These are phyloP conservation scores for Neurospora sp. DNA, from an alignment of 495 filamentous ascomycete species.

Conservation along the genomic window DNA sequence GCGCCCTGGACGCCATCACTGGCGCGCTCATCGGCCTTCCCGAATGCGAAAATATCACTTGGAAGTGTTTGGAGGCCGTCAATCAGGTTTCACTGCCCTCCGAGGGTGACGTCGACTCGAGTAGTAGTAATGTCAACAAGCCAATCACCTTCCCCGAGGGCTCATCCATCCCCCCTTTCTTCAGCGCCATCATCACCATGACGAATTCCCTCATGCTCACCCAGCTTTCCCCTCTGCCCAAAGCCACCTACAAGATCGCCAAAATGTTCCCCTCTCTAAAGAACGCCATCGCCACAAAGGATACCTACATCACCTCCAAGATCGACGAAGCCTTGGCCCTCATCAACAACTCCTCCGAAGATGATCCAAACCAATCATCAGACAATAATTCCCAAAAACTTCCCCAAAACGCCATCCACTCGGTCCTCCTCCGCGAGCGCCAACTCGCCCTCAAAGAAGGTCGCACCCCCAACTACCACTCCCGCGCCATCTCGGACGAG, in stretches of 20 bases:
- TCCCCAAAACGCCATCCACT: conserved; percentile 22
- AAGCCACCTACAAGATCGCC: conserved; percentile 8
- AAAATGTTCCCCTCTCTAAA: conserved; percentile 9
- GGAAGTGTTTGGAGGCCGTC: conserved; percentile 5
- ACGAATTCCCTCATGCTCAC: conserved; percentile 9
- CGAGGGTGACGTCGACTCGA: neutral
- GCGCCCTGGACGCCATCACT: conserved; percentile 27
- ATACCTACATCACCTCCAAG: conserved; percentile 13
- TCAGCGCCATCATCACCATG: conserved; percentile 6
- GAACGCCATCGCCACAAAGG: conserved; percentile 10
- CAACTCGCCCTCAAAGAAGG: conserved; percentile 20
- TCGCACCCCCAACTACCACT: conserved; percentile 15
- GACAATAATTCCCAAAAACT: neutral
- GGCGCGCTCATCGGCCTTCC: conserved; percentile 21
- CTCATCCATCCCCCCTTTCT: conserved; percentile 6
- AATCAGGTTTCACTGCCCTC: neutral
- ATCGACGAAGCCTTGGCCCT: conserved; percentile 10
- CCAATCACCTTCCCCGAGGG: conserved; percentile 11
- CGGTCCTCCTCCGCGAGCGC: conserved; percentile 27
- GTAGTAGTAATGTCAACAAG: neutral
- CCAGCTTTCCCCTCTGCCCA: conserved; percentile 10
- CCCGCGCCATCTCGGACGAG: conserved; percentile 22
- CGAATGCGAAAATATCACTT: conserved; percentile 10
- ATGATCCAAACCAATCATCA: too few relatives aligned
- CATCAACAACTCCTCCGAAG: neutral